These are phyloP conservation scores for Mallotus nudiflorus DNA, from an alignment of 345 rosid species.

Conservation along the genomic window DNA sequence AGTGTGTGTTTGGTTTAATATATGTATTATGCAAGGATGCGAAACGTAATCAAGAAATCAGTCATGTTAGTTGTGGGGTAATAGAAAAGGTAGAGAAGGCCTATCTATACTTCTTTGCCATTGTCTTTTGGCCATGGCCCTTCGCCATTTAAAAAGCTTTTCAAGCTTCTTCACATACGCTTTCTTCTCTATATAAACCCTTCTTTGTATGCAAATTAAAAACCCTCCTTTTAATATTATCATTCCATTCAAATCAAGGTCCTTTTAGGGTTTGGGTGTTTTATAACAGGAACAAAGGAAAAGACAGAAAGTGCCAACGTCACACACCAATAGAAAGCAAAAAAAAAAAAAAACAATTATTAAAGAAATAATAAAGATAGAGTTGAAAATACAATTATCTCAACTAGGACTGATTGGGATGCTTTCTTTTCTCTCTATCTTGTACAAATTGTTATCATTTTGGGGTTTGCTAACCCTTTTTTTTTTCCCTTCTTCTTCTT, in stretches of 20 bases:
- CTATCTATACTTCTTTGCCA: constrained; percentile 8
- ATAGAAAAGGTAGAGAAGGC: constrained; percentile 30
- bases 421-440: constrained; percentile 15
- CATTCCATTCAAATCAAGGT: constrained; percentile 45
- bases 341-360: constrained; percentile 2
- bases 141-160: constrained; percentile 26
- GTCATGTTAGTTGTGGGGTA: constrained; percentile 38
- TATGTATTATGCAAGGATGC: too few species aligned
- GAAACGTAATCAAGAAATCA: constrained; percentile 26
- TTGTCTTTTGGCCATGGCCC: constrained; percentile 5
- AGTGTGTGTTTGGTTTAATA: too few species aligned
- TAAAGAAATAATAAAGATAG: constrained; percentile 8
- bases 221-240: constrained; percentile 27
- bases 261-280: constrained; percentile 68
- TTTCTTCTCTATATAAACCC: constrained; percentile 12
- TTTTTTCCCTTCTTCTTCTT: neutral
- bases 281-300: constrained; percentile 49
- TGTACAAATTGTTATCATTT: constrained; percentile 26
- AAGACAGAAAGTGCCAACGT: constrained; percentile 47
- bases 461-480: constrained; percentile 30
- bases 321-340: constrained; percentile 31
- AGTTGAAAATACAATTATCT: neutral
- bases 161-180: constrained; percentile 24
- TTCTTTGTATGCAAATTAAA: constrained; percentile 19
- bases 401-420: constrained; percentile 28